These are phyloP conservation scores for Epichloe hybrida DNA, from an alignment of 2,329 filamentous ascomycete species.

Conservation along the genomic window DNA sequence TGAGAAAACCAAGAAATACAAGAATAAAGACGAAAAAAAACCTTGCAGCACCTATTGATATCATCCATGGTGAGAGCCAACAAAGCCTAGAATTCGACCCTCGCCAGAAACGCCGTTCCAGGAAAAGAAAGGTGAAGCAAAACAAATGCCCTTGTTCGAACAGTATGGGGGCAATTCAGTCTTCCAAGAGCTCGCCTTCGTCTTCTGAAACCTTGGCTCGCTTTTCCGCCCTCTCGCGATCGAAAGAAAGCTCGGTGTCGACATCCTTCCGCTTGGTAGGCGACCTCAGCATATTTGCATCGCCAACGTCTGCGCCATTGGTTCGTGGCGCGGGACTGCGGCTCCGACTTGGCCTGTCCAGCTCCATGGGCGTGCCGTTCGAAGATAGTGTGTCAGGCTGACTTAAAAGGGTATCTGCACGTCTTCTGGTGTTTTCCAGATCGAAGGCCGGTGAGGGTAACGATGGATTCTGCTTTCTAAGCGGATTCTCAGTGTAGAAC, in stretches of 20 bases:
- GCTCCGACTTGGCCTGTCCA: slow-evolving; percentile 36
- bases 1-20: neutral
- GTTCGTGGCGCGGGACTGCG: slow-evolving; percentile 30
- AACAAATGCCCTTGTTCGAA: neutral
- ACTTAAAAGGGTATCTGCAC: slow-evolving; percentile 28
- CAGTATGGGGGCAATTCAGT: slow-evolving; percentile 7
- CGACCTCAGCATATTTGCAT: slow-evolving; percentile 14
- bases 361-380: slow-evolving; percentile 33
- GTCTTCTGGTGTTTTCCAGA: slow-evolving; percentile 41
- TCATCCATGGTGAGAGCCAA: neutral
- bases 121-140: neutral
- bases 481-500: slow-evolving; percentile 52
- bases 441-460: slow-evolving; percentile 40
- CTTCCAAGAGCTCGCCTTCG: slow-evolving; percentile 33
- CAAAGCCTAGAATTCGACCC: neutral
- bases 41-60: neutral
- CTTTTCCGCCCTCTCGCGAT: slow-evolving; percentile 27
- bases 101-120: slow-evolving; percentile 1
- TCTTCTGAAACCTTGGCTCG: slow-evolving; percentile 32
- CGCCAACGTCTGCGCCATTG: slow-evolving; percentile 25
- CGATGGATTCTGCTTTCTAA: slow-evolving; percentile 41
- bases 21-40: neutral
- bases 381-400: slow-evolving; percentile 33
- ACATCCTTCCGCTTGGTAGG: slow-evolving; percentile 30
- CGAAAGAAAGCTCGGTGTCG: slow-evolving; percentile 18